Evolutionary conservation across 73 alveolate species (phyloP), one percentile per base, ranked within the genome.

Genomic region (Paramecium pentaurelia): DNA sequence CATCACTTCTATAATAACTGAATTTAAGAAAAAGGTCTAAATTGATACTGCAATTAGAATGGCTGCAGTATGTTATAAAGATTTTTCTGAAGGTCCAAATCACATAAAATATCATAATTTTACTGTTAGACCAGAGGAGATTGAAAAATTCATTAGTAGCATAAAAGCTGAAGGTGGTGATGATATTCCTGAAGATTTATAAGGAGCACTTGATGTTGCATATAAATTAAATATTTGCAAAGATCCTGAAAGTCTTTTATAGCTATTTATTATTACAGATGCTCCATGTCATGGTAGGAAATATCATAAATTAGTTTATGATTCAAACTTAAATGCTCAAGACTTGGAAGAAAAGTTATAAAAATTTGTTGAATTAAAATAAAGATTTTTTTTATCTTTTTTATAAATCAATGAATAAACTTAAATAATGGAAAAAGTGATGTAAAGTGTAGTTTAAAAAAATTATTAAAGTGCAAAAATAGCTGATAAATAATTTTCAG

Each of bases 281-380:
- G 58, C 70, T n/a, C 88, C 88, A 14, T 75, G 88, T 75, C 88
- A 75, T 75, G 88, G 88, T 2, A 75, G 30, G n/a, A 75, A 38
- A 10, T 75, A 75, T 16, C 88, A 75, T 20, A 27, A 75, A 4
- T 75, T 30, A 14, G 16, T 28, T 11, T 36, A 38, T 12, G 88
- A 75, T 28, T 2, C 6, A 25, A 1, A 27, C 0, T 3, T 11
- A 10, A 51, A 64, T 14, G 51, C 30, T 20, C 14, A 34, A 32
- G 84, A 64, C 8, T 34, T 64, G 30, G 84, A 64, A 34, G 84
- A 64, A 64, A 64, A 32, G 11, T 51, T 64, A 2, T 20, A 28
- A 28, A 64, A 64, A 64, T 64, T 64, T n/a, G 47, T 64, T 4
- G 12, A 64, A 1, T n/a, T 64, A 32, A 64, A 64, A 64, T 64